These are phyloP conservation scores for Trichoderma sp. DNA, from an alignment of 2,329 filamentous ascomycete genomes.

Conservation along the genomic window DNA sequence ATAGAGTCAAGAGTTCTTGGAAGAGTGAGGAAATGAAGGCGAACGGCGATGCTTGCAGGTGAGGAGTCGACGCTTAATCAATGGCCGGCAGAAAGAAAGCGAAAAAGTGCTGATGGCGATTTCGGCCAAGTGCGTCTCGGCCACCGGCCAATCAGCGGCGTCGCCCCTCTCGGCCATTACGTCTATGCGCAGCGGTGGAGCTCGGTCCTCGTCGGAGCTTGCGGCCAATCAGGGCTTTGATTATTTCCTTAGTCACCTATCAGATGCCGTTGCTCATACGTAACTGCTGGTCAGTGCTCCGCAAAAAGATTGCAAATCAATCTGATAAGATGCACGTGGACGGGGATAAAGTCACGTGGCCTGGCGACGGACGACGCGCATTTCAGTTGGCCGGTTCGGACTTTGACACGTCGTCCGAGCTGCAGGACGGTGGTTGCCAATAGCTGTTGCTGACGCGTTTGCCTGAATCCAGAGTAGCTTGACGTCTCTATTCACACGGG, in stretches of 20 bases:
- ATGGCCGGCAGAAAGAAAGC: conserved; percentile 5
- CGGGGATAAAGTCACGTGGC: conserved; percentile 22
- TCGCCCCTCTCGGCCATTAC: conserved; percentile 29
- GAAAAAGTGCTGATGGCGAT: conserved; percentile 28
- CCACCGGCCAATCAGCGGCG: conserved; percentile 20
- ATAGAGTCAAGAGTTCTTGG: background rate
- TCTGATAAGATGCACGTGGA: conserved; percentile 29
- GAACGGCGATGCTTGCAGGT: conserved; percentile 12
- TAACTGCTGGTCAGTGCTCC: conserved; percentile 10
- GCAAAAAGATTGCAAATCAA: conserved; percentile 24
- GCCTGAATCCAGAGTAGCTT: background rate
- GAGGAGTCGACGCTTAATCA: conserved; percentile 19
- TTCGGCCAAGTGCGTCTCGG: conserved; percentile 25
- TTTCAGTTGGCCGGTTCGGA: conserved; percentile 3
- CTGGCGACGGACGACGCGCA: conserved; percentile 20
- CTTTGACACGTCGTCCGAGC: conserved; percentile 21
- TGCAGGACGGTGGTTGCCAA: background rate
- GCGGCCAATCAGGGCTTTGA: background rate
- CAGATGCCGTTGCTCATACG: conserved; percentile 20
- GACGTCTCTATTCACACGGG: background rate
- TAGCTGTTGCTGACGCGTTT: background rate
- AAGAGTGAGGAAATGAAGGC: background rate
- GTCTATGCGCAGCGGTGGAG: conserved; percentile 17
- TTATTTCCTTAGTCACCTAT: conserved; percentile 21
- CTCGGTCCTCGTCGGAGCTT: conserved; percentile 25